Conservation (phyloP, 2,329 filamentous ascomycete genomes). For the Aphanocladium album region DNA sequence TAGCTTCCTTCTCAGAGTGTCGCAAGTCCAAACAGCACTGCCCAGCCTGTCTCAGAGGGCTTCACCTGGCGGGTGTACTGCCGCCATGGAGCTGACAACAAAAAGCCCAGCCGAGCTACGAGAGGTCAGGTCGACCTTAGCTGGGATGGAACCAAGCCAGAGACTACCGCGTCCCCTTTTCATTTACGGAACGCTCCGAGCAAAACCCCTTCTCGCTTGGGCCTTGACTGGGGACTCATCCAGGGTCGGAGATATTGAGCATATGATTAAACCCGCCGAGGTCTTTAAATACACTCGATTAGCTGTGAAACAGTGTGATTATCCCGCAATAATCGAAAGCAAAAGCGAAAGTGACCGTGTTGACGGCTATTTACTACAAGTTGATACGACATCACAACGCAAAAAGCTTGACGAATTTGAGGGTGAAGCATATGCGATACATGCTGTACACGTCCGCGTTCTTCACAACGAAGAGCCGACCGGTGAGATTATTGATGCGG, state of each 20-base stretch:
- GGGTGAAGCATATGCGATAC: slow-evolving; percentile 20
- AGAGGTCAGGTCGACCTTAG: no score
- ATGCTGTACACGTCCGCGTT: slow-evolving; percentile 12
- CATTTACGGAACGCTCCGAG: slow-evolving; percentile 25
- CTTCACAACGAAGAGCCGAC: neutral
- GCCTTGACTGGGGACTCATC: slow-evolving; percentile 23
- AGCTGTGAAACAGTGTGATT: slow-evolving; percentile 20
- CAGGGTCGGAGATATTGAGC: neutral
- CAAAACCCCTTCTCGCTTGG: slow-evolving; percentile 25
- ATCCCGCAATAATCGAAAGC: slow-evolving; percentile 20
- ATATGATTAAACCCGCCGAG: slow-evolving; percentile 9
- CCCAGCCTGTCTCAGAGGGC: no score
- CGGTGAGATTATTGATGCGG: slow-evolving; percentile 19
- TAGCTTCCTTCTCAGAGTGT: no score
- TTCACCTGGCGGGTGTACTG: no score
- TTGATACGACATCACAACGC: slow-evolving; percentile 22
- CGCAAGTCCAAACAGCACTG: no score
- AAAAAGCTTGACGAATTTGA: slow-evolving; percentile 31
- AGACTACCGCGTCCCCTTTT: slow-evolving; percentile 19
- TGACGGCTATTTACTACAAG: slow-evolving; percentile 22
- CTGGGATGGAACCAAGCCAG: neutral
- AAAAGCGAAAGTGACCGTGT: slow-evolving; percentile 15
- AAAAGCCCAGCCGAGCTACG: no score
- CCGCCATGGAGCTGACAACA: no score
- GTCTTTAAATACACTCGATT: slow-evolving; percentile 16